Base-by-base conservation (phyloP, 306 rosid genomes). In the Phaseolus lunatus region DNA sequence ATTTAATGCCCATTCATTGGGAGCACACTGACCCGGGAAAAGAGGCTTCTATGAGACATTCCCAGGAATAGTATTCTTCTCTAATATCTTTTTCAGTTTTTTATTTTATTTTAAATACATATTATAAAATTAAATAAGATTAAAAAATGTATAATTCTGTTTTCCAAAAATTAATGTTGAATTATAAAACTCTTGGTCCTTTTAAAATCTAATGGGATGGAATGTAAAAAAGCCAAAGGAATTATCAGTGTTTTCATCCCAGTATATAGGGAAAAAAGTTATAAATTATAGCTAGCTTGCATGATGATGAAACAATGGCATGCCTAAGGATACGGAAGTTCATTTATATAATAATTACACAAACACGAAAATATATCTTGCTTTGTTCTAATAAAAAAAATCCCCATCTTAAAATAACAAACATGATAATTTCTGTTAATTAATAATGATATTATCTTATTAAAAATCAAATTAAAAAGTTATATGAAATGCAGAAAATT, bases 11-110 rank as follows among this genome's bases (percentile, higher is more conserved):
- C 26, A 63, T 76, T 76, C 22, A 26, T 53, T 52, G 65, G 65
- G 48, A 67, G 19, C 68, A 41, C 68, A 39, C 23, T 57, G 76
- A 27, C 59, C 59, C 73, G 39, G 24, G 5, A 37, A 53, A 50
- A 50, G 43, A 47, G 7, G 8, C 6, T 5, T 31, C 14, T 44
- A 23, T 26, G 59, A 62, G 35, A 62, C 78, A 79, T 61, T 70
- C 82, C 16, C 14, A 7, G 47, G 67, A 79, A 29, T 61, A 61
- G 16, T 7, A 5, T 5, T 12, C 24, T 57, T 29, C 16, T 29
- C 15, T 7, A 16, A 16, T 61, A 29, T 16, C 20, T 27, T 59
- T 27, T 59, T 27, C 7, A 7, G 23, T 29, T 31, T 31, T n/a
- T n/a, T n/a, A n/a, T 58, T 14, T 29, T 23, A 11, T 3, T 9